These are phyloP conservation scores for Xylariaceae sp. DNA, from an alignment of 2,329 filamentous ascomycete species.

Conservation along the genomic window DNA sequence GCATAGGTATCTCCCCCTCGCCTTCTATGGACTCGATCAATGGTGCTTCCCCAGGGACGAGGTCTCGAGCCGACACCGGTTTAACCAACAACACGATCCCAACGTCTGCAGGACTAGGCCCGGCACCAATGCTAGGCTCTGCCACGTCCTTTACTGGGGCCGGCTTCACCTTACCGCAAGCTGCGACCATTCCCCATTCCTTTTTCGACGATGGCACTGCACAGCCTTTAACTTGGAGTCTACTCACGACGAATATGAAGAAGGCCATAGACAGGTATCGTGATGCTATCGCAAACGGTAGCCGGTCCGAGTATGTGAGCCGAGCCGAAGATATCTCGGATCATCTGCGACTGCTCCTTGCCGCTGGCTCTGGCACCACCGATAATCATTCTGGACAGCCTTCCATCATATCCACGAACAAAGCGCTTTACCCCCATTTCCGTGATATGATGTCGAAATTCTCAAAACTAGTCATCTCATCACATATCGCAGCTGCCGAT, in stretches of 20 bases:
- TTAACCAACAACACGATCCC: slow-evolving; percentile 53
- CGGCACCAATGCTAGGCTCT: slow-evolving; percentile 60
- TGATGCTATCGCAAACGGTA: slow-evolving; percentile 82
- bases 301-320: slow-evolving; percentile 88
- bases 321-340: slow-evolving; percentile 98
- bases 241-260: slow-evolving; percentile 92
- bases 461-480: slow-evolving; percentile 97
- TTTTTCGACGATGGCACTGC: slow-evolving; percentile 91
- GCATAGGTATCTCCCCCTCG: slow-evolving; percentile 73
- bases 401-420: slow-evolving; percentile 99
- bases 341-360: slow-evolving; percentile 89
- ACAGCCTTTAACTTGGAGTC: slow-evolving; percentile 84
- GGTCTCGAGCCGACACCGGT: slow-evolving; percentile 62
- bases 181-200: slow-evolving; percentile 72
- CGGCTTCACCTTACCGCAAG: slow-evolving; percentile 63
- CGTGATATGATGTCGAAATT: slow-evolving; percentile 99
- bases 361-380: slow-evolving; percentile 93
- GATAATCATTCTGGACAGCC: slow-evolving; percentile 99
- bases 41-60: slow-evolving; percentile 64
- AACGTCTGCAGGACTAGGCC: slow-evolving; percentile 42
- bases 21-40: slow-evolving; percentile 92
- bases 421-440: slow-evolving; percentile 95
- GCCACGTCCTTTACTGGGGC: slow-evolving; percentile 68
- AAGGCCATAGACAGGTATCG: slow-evolving; percentile 88
- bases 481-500: slow-evolving; percentile 95